phyloP scores from a whole-genome alignment of 2,329 filamentous ascomycete genomes.

The Parascedosporium putredinis region DNA sequence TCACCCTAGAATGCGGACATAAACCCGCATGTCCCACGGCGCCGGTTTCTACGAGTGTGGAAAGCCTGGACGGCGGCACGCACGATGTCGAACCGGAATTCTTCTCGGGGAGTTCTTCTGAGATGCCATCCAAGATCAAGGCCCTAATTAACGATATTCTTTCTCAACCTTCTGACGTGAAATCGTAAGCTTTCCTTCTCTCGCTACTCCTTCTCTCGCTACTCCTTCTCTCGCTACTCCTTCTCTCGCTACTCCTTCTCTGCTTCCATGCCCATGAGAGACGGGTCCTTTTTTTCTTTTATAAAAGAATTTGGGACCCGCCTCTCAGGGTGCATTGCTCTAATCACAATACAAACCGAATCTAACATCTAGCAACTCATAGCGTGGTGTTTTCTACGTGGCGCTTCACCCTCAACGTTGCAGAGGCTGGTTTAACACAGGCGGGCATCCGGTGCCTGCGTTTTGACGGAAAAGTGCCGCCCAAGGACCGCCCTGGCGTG shows the following conservation, averaged over 20 bases:
- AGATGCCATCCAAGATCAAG: conserved; percentile 22
- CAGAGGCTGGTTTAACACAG: conserved; percentile 27
- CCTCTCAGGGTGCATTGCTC: too few relatives aligned
- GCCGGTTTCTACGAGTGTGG: background rate
- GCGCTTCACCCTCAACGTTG: conserved; percentile 35
- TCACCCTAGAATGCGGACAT: conserved; percentile 8
- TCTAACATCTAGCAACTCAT: too few relatives aligned
- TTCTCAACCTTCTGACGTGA: conserved; percentile 16
- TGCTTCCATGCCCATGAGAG: too few relatives aligned
- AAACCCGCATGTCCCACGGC: background rate
- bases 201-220: background rate
- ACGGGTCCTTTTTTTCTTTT: too few relatives aligned
- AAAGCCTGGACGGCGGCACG: too few relatives aligned
- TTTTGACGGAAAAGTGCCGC: conserved; percentile 36
- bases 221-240: conserved; percentile 9
- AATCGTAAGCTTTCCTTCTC: conserved; percentile 20
- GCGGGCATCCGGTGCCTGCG: conserved; percentile 25
- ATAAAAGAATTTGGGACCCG: too few relatives aligned
- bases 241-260: too few relatives aligned
- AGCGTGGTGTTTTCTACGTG: conserved; percentile 43
- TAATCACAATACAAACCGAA: too few relatives aligned
- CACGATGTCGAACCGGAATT: background rate
- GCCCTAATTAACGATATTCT: conserved; percentile 23
- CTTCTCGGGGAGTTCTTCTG: conserved; percentile 10
- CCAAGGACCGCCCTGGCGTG: conserved; percentile 28